Conservation (phyloP, 2,329 filamentous ascomycete genomes). For the Diaporthe ilicicola region DNA sequence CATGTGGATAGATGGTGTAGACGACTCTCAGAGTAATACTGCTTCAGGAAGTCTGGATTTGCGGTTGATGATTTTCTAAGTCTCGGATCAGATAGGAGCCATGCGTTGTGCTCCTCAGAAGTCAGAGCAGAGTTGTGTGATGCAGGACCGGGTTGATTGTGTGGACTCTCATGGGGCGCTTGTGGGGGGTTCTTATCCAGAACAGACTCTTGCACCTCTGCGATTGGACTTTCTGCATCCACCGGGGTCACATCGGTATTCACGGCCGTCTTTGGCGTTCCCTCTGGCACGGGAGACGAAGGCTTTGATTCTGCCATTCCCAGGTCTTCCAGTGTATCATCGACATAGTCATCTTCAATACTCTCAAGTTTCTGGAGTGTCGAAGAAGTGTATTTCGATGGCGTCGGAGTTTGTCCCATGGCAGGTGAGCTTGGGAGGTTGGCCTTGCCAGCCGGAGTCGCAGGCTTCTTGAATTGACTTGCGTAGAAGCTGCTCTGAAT, state of each 20-base stretch:
- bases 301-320: not conserved
- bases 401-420: conserved; percentile 10
- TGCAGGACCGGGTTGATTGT: conserved; percentile 11
- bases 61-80: conserved; percentile 89
- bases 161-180: not conserved
- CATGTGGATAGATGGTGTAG: conserved; percentile 95
- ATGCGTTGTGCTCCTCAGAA: conserved; percentile 91
- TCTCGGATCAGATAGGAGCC: conserved; percentile 83
- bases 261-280: not conserved
- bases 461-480: conserved; percentile 66
- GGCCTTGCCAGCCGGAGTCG: conserved; percentile 36
- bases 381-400: conserved; percentile 33
- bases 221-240: not conserved
- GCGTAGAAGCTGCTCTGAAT: conserved; percentile 85
- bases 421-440: conserved; percentile 36
- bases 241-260: not conserved
- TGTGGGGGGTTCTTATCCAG: not conserved
- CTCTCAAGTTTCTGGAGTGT: conserved; percentile 38
- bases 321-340: conserved; percentile 29
- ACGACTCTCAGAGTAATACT: conserved; percentile 94
- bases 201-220: not conserved
- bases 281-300: not conserved
- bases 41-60: conserved; percentile 91
- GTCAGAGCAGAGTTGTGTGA: conserved; percentile 62
- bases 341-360: conserved; percentile 52